phyloP scores from a whole-genome alignment of 306 rosid species.

The Lotus japonicus region DNA sequence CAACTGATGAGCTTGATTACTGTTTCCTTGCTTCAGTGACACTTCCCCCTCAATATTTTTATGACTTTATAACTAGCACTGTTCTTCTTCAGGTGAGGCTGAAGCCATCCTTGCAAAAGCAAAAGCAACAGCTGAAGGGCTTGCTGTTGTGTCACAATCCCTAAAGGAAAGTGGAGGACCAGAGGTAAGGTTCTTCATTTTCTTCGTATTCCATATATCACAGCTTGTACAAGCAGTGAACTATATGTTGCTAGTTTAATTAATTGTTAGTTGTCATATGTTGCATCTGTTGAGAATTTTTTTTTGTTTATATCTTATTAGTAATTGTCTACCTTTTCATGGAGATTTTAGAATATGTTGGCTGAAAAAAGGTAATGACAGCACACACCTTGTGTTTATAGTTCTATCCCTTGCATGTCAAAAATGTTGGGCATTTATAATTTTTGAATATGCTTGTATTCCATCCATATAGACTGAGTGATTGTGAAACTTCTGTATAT shows the following conservation, averaged over 20 bases:
- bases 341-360: background rate
- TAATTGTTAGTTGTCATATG: background rate
- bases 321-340: constrained; percentile 5
- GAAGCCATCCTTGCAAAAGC: constrained; percentile 93
- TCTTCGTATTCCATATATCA: constrained; percentile 1
- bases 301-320: background rate
- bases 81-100: constrained; percentile 74
- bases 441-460: background rate
- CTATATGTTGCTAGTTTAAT: background rate
- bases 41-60: constrained; percentile 13
- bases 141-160: constrained; percentile 56
- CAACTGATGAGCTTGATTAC: constrained; percentile 10
- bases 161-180: constrained; percentile 76
- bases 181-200: constrained; percentile 54
- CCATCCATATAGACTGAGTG: constrained; percentile 4
- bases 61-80: constrained; percentile 1
- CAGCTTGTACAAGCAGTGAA: background rate
- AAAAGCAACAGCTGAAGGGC: constrained; percentile 84
- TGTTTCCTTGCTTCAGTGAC: constrained; percentile 10
- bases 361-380: background rate
- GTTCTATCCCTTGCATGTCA: background rate
- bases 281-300: background rate
- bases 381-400: background rate
- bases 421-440: background rate
- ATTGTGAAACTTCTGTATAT: background rate